These are phyloP conservation scores for Heritiera littoralis DNA, from an alignment of 345 rosid species.

Conservation along the genomic window DNA sequence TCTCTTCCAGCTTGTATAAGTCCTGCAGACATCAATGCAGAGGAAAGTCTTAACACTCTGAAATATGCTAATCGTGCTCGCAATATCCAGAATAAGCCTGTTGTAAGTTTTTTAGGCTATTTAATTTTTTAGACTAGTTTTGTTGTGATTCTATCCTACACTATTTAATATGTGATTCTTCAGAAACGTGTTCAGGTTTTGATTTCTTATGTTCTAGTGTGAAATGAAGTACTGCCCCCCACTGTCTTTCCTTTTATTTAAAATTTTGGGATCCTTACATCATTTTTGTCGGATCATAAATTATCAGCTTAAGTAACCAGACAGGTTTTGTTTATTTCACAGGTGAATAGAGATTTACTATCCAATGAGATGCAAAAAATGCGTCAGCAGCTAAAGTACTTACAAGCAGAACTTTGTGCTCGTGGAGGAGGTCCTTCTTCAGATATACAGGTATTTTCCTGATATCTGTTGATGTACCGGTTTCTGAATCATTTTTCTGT, in stretches of 20 bases:
- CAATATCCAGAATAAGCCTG: constrained; percentile 79
- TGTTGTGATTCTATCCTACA: neutral
- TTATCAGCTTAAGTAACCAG: neutral
- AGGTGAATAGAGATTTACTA: constrained; percentile 76
- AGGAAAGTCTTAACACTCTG: constrained; percentile 76
- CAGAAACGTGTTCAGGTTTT: neutral
- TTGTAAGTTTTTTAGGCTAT: constrained; percentile 49
- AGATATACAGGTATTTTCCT: constrained; percentile 50
- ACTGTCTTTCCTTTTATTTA: neutral
- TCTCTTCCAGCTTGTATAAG: constrained; percentile 69
- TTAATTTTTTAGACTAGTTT: neutral
- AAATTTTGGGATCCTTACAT: constrained; percentile 2
- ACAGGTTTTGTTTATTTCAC: constrained; percentile 20
- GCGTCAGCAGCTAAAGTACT: constrained; percentile 64
- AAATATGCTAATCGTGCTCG: constrained; percentile 91
- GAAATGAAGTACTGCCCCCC: neutral
- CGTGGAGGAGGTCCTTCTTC: constrained; percentile 49
- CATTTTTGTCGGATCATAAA: neutral
- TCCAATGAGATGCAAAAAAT: constrained; percentile 69
- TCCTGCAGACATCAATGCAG: constrained; percentile 84
- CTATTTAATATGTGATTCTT: neutral
- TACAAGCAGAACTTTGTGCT: constrained; percentile 70
- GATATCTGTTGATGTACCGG: constrained; percentile 16
- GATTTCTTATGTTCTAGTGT: neutral
- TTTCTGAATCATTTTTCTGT: constrained; percentile 2